These are phyloP conservation scores for Alternaria sp. DNA, from an alignment of 2,329 filamentous ascomycete genomes.

Conservation along the genomic window DNA sequence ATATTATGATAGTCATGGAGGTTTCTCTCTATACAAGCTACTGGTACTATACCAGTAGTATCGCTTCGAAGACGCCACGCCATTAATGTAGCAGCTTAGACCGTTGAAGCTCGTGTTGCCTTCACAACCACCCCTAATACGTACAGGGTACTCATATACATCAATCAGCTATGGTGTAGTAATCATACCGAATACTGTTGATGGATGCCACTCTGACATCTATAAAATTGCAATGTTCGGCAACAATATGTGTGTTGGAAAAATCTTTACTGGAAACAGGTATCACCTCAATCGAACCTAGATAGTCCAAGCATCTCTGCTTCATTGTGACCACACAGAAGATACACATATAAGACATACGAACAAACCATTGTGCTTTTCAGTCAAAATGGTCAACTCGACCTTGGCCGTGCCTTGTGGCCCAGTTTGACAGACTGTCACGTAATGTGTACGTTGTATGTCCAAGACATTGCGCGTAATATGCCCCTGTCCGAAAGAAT, in stretches of 20 bases:
- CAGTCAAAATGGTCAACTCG: conserved; percentile 1
- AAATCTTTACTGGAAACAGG: neutral
- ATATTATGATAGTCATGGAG: neutral
- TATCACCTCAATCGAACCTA: neutral
- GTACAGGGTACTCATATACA: neutral
- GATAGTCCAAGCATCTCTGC: neutral
- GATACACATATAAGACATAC: neutral
- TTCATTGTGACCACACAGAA: neutral
- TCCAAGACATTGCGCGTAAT: neutral
- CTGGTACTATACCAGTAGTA: neutral
- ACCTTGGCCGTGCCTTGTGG: neutral
- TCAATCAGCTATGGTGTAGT: neutral
- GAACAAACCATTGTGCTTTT: neutral
- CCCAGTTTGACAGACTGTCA: neutral
- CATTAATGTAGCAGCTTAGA: neutral
- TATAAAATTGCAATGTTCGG: neutral
- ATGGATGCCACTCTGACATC: neutral
- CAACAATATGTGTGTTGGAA: neutral
- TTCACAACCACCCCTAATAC: neutral
- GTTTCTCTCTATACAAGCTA: neutral
- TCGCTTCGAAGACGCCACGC: neutral
- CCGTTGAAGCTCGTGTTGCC: neutral
- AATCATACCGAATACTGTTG: neutral
- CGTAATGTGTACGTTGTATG: neutral
- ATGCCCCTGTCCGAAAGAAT: neutral